Base-by-base conservation (phyloP, 805 yeast genomes). In the Teunomyces stri region DNA sequence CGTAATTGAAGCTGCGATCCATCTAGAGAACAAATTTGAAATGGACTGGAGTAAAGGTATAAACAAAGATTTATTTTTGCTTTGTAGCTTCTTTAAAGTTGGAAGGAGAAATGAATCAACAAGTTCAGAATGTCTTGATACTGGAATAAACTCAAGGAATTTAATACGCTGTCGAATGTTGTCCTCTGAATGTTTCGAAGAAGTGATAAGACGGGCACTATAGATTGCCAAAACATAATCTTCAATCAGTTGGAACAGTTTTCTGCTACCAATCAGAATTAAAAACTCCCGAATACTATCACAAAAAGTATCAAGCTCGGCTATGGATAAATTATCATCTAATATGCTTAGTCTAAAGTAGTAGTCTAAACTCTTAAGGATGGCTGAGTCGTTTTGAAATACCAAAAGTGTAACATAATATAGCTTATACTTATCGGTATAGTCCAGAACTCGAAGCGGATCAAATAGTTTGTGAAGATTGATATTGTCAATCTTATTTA, bases 171-270 rank as follows among this genome's bases (percentile, higher is more conserved):
- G 42, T 20, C 40, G 29, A 21, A 37, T 37, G 12, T 37, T 37
- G 10, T 37, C 40, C 6, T 18, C 29, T n/a, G 40, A 37, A 13
- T 18, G 12, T 13, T 37, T 37, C 15, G 29, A 20, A 3, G 40
- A 18, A 3, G 40, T 21, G 5, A 22, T 37, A 13, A 18, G 40
- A 13, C 22, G 27, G 9, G 42, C 35, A 9, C 43, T 27, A 16
- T 44, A 46, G 18, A 42, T 43, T 31, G 31, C 45, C 9, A 48
- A 37, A 11, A 57, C 33, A 33, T 45, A 61, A 27, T 57, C 58
- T 12, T 30, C 45, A 2, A 62, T 51, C 65, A 60, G 64, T 4
- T 43, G 25, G 13, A 61, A 49, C n/a, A 33, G 27, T 9, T 51
- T 36, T 12, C 43, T 13, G 3, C 54, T 58, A 5, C 49, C 50